Percentiles rank a stretch among this genome's conserved stretches.
These are phyloP conservation scores for Venturia aucupariae DNA, from an alignment of 2,329 filamentous ascomycete species.

Conservation along the genomic window DNA sequence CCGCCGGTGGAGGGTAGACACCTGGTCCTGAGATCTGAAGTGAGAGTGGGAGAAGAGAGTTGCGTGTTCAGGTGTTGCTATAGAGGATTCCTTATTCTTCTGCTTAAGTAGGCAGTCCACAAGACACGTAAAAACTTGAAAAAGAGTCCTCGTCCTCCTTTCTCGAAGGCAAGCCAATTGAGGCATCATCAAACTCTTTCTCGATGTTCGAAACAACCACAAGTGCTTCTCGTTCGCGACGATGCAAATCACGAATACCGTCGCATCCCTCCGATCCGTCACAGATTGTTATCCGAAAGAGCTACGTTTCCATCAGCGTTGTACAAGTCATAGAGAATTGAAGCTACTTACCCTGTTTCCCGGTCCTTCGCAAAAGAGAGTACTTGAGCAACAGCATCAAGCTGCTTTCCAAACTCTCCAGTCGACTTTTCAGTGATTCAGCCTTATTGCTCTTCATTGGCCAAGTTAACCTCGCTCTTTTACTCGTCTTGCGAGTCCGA, in stretches of 20 bases:
- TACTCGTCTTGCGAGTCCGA: neutral
- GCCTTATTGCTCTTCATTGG: slow-evolving; percentile 22
- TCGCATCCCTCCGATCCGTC: neutral
- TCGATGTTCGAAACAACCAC: neutral
- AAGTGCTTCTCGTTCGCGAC: neutral
- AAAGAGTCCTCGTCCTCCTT: neutral
- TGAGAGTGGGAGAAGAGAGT: neutral
- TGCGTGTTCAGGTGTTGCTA: neutral
- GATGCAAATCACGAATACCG: neutral
- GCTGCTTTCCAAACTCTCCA: slow-evolving; percentile 24
- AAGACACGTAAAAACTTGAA: no score
- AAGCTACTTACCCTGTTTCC: neutral
- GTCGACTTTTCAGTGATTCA: slow-evolving; percentile 20
- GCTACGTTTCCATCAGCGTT: neutral
- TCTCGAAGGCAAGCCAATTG: neutral
- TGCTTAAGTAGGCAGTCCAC: neutral
- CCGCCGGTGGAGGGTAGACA: neutral
- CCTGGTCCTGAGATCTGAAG: neutral
- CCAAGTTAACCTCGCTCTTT: slow-evolving; percentile 21
- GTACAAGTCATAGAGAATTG: neutral
- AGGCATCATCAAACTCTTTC: neutral
- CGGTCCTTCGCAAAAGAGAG: neutral
- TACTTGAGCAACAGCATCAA: slow-evolving; percentile 17
- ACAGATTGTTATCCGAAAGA: neutral
- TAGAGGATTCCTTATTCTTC: neutral